Evolutionary conservation across 805 yeast species (phyloP).

Genomic region (Debaryomyces tyrocola): DNA sequence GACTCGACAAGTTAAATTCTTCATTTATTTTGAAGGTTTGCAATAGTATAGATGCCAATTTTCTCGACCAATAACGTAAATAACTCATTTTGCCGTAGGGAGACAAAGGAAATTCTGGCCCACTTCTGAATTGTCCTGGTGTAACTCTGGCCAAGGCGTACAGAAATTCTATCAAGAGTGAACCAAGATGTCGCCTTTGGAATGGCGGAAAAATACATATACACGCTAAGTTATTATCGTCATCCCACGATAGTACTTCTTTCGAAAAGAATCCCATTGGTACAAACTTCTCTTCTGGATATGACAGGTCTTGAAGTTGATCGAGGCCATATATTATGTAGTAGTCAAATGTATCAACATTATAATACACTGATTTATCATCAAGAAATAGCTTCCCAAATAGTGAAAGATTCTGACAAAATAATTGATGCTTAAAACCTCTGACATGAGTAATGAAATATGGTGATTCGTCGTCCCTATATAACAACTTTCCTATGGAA

Average conservation of each 20-base stretch:
- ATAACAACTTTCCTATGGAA: slow-evolving; percentile 66
- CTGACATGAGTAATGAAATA: slow-evolving; percentile 61
- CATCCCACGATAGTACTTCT: slow-evolving; percentile 76
- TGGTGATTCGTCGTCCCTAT: slow-evolving; percentile 51
- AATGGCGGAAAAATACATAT: slow-evolving; percentile 90
- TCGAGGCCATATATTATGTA: slow-evolving; percentile 65
- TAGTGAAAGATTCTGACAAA: slow-evolving; percentile 79
- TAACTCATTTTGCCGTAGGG: slow-evolving; percentile 78
- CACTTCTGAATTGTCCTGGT: slow-evolving; percentile 64
- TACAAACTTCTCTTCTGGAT: slow-evolving; percentile 15
- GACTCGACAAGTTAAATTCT: slow-evolving; percentile 44
- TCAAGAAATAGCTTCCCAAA: slow-evolving; percentile 88
- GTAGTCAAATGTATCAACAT: slow-evolving; percentile 76
- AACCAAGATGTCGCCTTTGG: slow-evolving; percentile 76
- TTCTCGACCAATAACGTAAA: slow-evolving; percentile 70
- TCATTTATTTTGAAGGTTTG: slow-evolving; percentile 5
- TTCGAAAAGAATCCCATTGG: slow-evolving; percentile 94
- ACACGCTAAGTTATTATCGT: slow-evolving; percentile 82
- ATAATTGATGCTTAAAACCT: slow-evolving; percentile 63
- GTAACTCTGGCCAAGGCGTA: slow-evolving; percentile 63
- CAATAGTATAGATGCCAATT: slow-evolving; percentile 22
- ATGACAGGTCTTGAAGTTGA: slow-evolving; percentile 8
- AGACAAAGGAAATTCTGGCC: slow-evolving; percentile 91
- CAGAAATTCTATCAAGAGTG: slow-evolving; percentile 77
- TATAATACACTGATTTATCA: slow-evolving; percentile 83